Conservation (phyloP, 2,329 filamentous ascomycete species). For the Colletotrichum destructivum region DNA sequence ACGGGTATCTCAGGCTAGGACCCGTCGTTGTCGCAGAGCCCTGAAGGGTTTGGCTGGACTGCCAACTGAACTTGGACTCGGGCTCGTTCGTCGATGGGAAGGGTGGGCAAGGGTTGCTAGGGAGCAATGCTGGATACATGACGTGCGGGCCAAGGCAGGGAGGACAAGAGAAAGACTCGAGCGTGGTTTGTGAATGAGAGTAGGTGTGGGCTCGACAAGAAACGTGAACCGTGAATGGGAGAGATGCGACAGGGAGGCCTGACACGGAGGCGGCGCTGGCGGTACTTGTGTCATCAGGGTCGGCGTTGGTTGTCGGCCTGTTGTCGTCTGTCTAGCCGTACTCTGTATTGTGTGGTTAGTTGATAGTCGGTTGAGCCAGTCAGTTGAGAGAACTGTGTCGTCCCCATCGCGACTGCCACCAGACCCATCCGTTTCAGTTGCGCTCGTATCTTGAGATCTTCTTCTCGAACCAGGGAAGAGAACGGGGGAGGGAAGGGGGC, state of each 20-base stretch:
- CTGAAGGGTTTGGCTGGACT: slow-evolving; percentile 21
- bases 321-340: background rate
- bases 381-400: background rate
- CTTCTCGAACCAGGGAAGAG: background rate
- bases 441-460: slow-evolving; percentile 32
- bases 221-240: background rate
- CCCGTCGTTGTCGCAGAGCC: slow-evolving; percentile 29
- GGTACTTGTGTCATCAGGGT: slow-evolving; percentile 4
- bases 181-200: background rate
- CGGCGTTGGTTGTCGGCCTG: background rate
- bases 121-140: slow-evolving; percentile 2
- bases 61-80: background rate
- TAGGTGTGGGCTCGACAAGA: slow-evolving; percentile 11
- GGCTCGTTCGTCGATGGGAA: background rate
- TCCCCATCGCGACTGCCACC: background rate
- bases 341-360: no score
- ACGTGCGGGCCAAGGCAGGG: slow-evolving; percentile 9
- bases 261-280: slow-evolving; percentile 22
- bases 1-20: slow-evolving; percentile 2
- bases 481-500: slow-evolving; percentile 1
- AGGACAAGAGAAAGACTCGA: background rate
- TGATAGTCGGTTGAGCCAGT: background rate
- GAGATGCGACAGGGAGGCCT: slow-evolving; percentile 33
- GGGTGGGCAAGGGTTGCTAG: background rate
- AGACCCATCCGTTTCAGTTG: slow-evolving; percentile 34